Conservation (phyloP, 1,139 yeast genomes). For the Diutina pseudorugosa region DNA sequence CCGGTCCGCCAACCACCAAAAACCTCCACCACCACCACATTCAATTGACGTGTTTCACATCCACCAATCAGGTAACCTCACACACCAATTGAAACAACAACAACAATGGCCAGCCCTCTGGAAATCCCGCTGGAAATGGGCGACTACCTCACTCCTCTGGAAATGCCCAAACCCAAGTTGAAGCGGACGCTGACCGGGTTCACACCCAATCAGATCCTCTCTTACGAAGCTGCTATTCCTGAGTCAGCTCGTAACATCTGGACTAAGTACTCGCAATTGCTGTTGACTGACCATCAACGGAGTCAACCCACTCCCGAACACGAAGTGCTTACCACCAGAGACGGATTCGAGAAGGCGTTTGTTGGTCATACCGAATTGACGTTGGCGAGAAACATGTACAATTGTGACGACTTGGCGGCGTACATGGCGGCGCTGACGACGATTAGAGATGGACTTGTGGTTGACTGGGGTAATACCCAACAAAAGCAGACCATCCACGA, state of each 20-base stretch:
- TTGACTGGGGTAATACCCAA: slow-evolving; percentile 91
- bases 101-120: not conserved
- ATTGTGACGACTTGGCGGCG: slow-evolving; percentile 87
- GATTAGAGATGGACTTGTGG: slow-evolving; percentile 65
- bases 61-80: too few species aligned
- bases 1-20: too few species aligned
- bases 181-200: slow-evolving; percentile 81
- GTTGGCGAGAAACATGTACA: slow-evolving; percentile 79
- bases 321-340: slow-evolving; percentile 16
- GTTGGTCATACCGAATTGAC: slow-evolving; percentile 84
- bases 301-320: slow-evolving; percentile 5
- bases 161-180: slow-evolving; percentile 30
- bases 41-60: too few species aligned
- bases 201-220: slow-evolving; percentile 78
- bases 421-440: slow-evolving; percentile 80
- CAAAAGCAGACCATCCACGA: slow-evolving; percentile 77
- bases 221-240: slow-evolving; percentile 76
- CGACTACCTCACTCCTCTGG: slow-evolving; percentile 30
- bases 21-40: too few species aligned
- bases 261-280: slow-evolving; percentile 46
- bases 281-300: slow-evolving; percentile 22
- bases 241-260: slow-evolving; percentile 64
- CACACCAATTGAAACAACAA: not conserved
- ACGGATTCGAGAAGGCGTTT: slow-evolving; percentile 53
- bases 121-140: slow-evolving; percentile 15